Conservation (phyloP, 2,329 filamentous ascomycete species). For the Monosporascus sp. region DNA sequence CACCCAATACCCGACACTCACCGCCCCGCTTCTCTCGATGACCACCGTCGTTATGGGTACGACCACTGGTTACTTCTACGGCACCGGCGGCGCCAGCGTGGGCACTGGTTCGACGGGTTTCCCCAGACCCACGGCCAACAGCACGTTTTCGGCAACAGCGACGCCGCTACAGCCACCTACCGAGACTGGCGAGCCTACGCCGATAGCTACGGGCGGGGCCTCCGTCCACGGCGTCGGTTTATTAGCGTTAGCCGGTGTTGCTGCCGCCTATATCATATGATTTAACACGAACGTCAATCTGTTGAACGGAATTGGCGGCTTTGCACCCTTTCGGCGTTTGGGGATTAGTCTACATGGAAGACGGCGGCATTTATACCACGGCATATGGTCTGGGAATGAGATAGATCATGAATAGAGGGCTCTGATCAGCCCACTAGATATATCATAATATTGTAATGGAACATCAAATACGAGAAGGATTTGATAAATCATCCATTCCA, state of each 20-base stretch:
- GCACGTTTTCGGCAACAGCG: not conserved
- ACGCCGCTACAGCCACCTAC: not conserved
- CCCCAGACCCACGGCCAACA: not conserved
- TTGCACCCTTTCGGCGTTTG: not conserved
- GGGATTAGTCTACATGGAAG: not conserved
- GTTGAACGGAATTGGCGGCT: not conserved
- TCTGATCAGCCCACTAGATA: not conserved
- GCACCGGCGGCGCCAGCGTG: not conserved
- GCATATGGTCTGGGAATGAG: not conserved
- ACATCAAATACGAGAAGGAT: not conserved
- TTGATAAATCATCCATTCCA: not conserved
- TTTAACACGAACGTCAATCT: not conserved
- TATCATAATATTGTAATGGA: not conserved
- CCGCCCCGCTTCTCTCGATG: not conserved
- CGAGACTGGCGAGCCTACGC: not conserved
- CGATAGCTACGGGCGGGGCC: not conserved
- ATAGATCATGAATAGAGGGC: not conserved
- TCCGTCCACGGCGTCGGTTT: not conserved
- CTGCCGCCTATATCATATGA: not conserved
- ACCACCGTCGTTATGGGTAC: not conserved
- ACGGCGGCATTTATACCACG: not conserved
- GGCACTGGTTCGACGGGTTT: not conserved
- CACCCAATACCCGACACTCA: not conserved
- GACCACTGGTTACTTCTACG: not conserved
- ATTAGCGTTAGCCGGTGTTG: not conserved